Evolutionary conservation across 305 asterid genomes (phyloP).

Genomic region (Plantago coronopus): DNA sequence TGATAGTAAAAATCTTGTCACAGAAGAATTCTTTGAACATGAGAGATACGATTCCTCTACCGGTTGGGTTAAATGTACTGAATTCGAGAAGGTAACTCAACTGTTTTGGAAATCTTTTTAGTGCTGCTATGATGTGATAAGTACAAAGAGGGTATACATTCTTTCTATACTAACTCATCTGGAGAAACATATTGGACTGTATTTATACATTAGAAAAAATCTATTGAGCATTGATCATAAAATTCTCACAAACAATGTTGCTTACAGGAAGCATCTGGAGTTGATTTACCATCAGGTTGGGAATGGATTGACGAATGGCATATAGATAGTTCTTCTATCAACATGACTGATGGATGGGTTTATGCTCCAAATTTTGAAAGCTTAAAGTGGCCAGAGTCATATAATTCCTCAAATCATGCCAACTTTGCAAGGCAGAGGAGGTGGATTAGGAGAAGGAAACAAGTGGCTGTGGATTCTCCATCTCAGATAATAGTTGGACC

Average conservation of each 20-base stretch:
- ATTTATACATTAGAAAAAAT: neutral
- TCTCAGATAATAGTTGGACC: slow-evolving; percentile 59
- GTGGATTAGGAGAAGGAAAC: slow-evolving; percentile 77
- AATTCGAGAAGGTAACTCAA: slow-evolving; percentile 51
- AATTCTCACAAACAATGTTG: slow-evolving; percentile 9
- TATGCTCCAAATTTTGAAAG: slow-evolving; percentile 73
- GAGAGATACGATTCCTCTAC: slow-evolving; percentile 46
- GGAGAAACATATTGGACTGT: neutral
- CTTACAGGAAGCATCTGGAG: slow-evolving; percentile 57
- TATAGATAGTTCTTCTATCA: slow-evolving; percentile 57
- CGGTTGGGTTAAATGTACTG: slow-evolving; percentile 60
- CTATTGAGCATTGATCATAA: slow-evolving; percentile 15
- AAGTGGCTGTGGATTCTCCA: slow-evolving; percentile 31
- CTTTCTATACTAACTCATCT: neutral
- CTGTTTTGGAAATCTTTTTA: neutral
- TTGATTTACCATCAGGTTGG: slow-evolving; percentile 71
- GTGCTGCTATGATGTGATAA: slow-evolving; percentile 2
- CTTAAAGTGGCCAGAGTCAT: slow-evolving; percentile 83
- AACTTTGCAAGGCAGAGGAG: slow-evolving; percentile 83
- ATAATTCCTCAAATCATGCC: slow-evolving; percentile 43
- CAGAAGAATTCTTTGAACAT: slow-evolving; percentile 73
- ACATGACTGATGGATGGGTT: slow-evolving; percentile 84
- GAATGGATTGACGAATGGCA: slow-evolving; percentile 89
- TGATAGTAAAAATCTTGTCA: slow-evolving; percentile 38
- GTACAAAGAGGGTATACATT: neutral